A percentile compares a stretch with the other conserved stretches of the same genome.
Evolutionary conservation across 2,329 filamentous ascomycete genomes (phyloP).

Genomic region (Westerdykella ornata): DNA sequence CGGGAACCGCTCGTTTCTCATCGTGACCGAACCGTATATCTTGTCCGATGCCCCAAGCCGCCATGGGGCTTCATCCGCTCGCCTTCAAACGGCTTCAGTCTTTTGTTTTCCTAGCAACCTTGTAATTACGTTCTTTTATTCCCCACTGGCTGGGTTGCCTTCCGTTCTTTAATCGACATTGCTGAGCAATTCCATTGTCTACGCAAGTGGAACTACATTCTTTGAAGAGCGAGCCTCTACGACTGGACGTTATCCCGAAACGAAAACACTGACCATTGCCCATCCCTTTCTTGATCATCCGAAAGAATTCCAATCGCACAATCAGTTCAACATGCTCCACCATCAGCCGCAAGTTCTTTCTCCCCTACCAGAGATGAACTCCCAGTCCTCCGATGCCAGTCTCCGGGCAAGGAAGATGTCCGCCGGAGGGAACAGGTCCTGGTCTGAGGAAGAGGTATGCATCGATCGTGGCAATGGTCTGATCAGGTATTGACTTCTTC

Average conservation of each 20-base stretch:
- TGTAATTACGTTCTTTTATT: conserved; percentile 44
- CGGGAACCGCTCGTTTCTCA: conserved; percentile 25
- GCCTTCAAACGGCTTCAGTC: conserved; percentile 36
- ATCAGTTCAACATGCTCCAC: conserved; percentile 28
- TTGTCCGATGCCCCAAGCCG: conserved; percentile 32
- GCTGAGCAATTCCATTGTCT: conserved; percentile 37
- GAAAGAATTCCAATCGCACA: conserved; percentile 21
- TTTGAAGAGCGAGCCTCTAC: conserved; percentile 34
- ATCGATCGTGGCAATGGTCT: background rate
- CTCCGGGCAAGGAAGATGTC: conserved; percentile 63
- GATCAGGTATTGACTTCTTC: conserved; percentile 13
- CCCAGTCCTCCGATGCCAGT: conserved; percentile 31
- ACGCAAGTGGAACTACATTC: conserved; percentile 32
- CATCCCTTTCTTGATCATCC: conserved; percentile 31
- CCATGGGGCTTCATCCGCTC: conserved; percentile 32
- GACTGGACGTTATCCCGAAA: conserved; percentile 15
- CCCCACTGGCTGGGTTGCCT: conserved; percentile 51
- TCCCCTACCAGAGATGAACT: conserved; percentile 34
- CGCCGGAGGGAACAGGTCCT: conserved; percentile 69
- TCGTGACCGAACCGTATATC: conserved; percentile 31
- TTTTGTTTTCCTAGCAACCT: conserved; percentile 38
- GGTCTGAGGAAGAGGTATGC: conserved; percentile 77
- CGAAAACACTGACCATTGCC: conserved; percentile 1
- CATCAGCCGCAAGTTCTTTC: conserved; percentile 36
- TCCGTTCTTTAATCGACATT: conserved; percentile 47